Base-by-base conservation (phyloP, 1,284 basidiomycete genomes). In the Sparassis latifolia region DNA sequence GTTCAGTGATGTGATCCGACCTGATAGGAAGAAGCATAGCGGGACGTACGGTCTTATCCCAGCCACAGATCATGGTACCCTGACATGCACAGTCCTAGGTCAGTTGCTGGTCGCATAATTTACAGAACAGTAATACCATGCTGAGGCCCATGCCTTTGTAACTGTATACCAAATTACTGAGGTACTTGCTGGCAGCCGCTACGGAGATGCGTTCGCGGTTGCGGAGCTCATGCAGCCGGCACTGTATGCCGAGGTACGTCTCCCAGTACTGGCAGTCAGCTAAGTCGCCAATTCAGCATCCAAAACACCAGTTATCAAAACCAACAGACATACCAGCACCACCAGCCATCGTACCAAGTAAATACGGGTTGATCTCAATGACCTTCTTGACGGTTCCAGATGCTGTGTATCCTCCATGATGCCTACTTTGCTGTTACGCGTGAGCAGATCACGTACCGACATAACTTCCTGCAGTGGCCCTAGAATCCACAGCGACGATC, bases 51-150 rank as follows among this genome's bases (percentile, higher is more conserved):
- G 96, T 97, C 78, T 98, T 99, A 74, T 99, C 97, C 95, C 96
- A 99, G 31, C 97, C 97, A 63, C 95, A 98, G 58, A 99, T 97
- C 97, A 99, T 99, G 2, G 97, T 99, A 51, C 97, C 97, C 92
- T 93, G 35, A 20, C 35, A n/a, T 10, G 6, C 29, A 31, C 30
- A 9, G 35, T 27, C 10, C 28, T 6, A 42, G 40, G 28, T 42
- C 10, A 7, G 40, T 10, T 42, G 6, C 28, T 9, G 27, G 28
- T 42, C 40, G 35, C 79, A 37, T 53, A 20, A 20, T 20, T 20
- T 20, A 20, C 20, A 20, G 20, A 20, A 20, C 20, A 20, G 20
- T 20, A 20, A 20, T 20, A 92, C 92, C 96, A 99, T 99, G 66
- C 92, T 96, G 53, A 99, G 72, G 3, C 97, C 97, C 95, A 97